A percentile compares a stretch with the other conserved stretches of the same genome.
These are phyloP conservation scores for Delitschia confertaspora DNA, from an alignment of 495 filamentous ascomycete genomes.

Conservation along the genomic window DNA sequence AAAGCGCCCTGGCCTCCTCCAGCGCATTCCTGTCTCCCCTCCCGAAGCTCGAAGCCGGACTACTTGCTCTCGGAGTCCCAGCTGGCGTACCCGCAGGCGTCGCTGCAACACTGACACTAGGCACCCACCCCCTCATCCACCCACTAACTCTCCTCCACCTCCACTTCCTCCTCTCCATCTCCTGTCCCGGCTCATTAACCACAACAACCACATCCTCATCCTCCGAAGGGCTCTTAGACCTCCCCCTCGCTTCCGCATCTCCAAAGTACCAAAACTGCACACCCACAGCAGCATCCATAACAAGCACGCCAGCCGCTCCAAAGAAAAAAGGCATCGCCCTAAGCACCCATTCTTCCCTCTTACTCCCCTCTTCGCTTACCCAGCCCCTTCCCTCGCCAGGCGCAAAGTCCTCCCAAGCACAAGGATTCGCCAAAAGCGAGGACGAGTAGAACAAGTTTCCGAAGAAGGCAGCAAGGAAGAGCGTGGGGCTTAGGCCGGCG, in stretches of 20 bases:
- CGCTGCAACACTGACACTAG: conserved; percentile 28
- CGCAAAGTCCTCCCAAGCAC: conserved; percentile 52
- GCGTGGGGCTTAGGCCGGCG: conserved; percentile 55
- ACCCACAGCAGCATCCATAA: conserved; percentile 56
- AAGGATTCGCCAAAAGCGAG: conserved; percentile 58
- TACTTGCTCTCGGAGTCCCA: conserved; percentile 16
- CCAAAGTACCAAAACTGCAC: conserved; percentile 58
- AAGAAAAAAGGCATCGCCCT: conserved; percentile 61
- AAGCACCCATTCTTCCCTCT: conserved; percentile 48
- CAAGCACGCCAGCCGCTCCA: conserved; percentile 60
- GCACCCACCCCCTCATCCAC: conserved; percentile 65
- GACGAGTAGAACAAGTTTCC: conserved; percentile 66
- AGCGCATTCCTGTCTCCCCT: conserved; percentile 2
- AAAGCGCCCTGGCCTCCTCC: conserved; percentile 22
- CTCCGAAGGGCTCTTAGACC: conserved; percentile 8
- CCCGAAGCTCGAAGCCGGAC: not conserved
- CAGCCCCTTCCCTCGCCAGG: conserved; percentile 61
- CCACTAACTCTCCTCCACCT: conserved; percentile 51
- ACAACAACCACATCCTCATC: conserved; percentile 16
- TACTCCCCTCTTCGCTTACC: conserved; percentile 48
- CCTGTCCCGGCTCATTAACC: conserved; percentile 32
- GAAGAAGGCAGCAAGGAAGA: conserved; percentile 64
- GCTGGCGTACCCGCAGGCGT: not conserved
- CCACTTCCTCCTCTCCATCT: conserved; percentile 34
- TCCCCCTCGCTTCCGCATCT: conserved; percentile 29